phyloP scores from a whole-genome alignment of 306 rosid species.

The Styphnolobium japonicum region DNA sequence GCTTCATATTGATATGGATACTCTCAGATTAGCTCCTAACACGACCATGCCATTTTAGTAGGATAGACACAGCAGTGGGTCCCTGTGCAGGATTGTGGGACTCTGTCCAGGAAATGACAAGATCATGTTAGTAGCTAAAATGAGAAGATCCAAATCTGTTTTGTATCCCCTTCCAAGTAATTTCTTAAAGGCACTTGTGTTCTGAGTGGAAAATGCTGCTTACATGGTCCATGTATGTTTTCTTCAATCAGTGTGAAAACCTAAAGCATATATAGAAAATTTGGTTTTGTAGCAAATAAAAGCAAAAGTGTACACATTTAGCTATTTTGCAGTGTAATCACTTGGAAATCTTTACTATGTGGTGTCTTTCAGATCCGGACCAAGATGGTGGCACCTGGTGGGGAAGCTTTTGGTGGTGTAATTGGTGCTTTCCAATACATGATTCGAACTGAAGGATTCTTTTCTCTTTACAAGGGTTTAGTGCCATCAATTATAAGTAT shows the following conservation, averaged over 20 bases:
- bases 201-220: slow-evolving; percentile 11
- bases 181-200: not conserved
- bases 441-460: slow-evolving; percentile 89
- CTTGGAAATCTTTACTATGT: slow-evolving; percentile 13
- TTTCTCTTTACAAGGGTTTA: slow-evolving; percentile 92
- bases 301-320: not conserved
- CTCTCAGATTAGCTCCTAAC: not conserved
- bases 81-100: not conserved
- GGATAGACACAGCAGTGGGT: not conserved
- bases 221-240: not conserved
- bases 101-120: not conserved
- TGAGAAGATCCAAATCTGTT: not conserved
- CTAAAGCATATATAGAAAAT: not conserved
- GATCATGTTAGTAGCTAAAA: slow-evolving; percentile 16
- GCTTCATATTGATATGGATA: not conserved
- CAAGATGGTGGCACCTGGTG: slow-evolving; percentile 92
- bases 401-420: slow-evolving; percentile 92
- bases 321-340: slow-evolving; percentile 16
- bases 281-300: slow-evolving; percentile 2
- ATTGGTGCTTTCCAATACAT: slow-evolving; percentile 81
- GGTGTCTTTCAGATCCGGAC: slow-evolving; percentile 75
- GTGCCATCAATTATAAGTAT: slow-evolving; percentile 88
- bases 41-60: not conserved
- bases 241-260: slow-evolving; percentile 15
- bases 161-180: slow-evolving; percentile 1